Conservation (phyloP, 2,329 filamentous ascomycete genomes). For the Penicillium crustosum region DNA sequence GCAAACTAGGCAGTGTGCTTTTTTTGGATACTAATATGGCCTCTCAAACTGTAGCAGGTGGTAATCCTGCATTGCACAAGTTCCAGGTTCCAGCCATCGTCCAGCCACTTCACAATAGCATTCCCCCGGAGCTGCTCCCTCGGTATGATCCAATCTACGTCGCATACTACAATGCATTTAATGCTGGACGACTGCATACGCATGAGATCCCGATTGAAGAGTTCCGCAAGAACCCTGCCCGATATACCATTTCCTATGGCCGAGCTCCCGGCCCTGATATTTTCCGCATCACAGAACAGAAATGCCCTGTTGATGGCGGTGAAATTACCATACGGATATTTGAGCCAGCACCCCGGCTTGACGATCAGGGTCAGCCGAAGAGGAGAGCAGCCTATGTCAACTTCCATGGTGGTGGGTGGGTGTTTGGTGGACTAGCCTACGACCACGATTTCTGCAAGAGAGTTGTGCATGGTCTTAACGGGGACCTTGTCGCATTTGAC, state of each 20-base stretch:
- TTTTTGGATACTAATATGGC: conserved; percentile 6
- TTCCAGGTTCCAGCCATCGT: conserved; percentile 23
- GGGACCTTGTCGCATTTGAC: conserved; percentile 45
- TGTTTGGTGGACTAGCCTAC: conserved; percentile 41
- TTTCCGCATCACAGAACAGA: conserved; percentile 42
- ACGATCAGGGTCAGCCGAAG: conserved; percentile 27
- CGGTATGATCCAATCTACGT: conserved; percentile 45
- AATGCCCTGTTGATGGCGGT: conserved; percentile 41
- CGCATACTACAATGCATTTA: conserved; percentile 46
- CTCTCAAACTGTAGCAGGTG: conserved; percentile 6
- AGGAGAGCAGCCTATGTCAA: conserved; percentile 45
- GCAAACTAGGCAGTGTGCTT: background rate
- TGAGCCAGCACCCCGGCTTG: conserved; percentile 31
- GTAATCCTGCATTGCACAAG: conserved; percentile 27
- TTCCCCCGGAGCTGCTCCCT: conserved; percentile 38
- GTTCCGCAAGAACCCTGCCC: conserved; percentile 41
- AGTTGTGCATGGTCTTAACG: conserved; percentile 38
- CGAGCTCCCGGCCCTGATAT: conserved; percentile 38
- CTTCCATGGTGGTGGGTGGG: conserved; percentile 46
- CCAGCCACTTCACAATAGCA: conserved; percentile 46
- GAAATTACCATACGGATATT: conserved; percentile 45
- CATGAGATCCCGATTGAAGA: conserved; percentile 45
- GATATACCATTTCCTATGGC: conserved; percentile 42
- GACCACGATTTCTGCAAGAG: conserved; percentile 47
- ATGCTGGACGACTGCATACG: conserved; percentile 43